These are phyloP conservation scores for Scutellaria barbata DNA, from an alignment of 257 asterid genomes.

Conservation along the genomic window DNA sequence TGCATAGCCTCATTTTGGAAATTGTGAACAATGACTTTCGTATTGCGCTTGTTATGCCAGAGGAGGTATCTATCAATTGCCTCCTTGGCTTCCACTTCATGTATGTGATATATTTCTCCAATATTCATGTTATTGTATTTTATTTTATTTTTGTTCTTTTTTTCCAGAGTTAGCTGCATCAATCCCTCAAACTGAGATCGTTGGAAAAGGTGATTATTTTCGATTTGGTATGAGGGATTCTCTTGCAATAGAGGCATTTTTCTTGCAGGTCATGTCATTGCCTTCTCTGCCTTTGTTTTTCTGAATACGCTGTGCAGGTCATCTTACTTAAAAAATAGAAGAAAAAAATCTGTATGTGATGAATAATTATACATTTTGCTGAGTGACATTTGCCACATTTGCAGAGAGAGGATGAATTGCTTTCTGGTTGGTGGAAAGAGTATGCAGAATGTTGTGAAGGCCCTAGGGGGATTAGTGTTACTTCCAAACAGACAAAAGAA, in stretches of 20 bases:
- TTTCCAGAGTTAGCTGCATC: slow-evolving; percentile 87
- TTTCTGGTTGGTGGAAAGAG: slow-evolving; percentile 95
- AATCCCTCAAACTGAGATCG: slow-evolving; percentile 77
- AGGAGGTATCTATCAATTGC: slow-evolving; percentile 19
- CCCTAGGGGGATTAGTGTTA: slow-evolving; percentile 55
- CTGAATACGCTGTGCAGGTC: slow-evolving; percentile 21
- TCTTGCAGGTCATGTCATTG: slow-evolving; percentile 73
- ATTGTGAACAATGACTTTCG: neutral
- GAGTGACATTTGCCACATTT: slow-evolving; percentile 25
- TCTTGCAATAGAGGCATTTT: slow-evolving; percentile 94
- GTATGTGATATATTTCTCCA: neutral
- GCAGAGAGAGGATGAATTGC: slow-evolving; percentile 92
- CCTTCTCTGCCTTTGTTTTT: slow-evolving; percentile 26
- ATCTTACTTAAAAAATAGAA: slow-evolving; percentile 15
- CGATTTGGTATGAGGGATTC: slow-evolving; percentile 99
- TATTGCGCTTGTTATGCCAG: slow-evolving; percentile 23
- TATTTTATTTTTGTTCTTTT: neutral
- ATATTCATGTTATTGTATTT: neutral
- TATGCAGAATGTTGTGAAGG: slow-evolving; percentile 96
- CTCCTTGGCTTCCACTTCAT: slow-evolving; percentile 14
- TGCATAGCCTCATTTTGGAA: neutral
- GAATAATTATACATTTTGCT: slow-evolving; percentile 21
- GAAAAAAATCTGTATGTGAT: neutral
- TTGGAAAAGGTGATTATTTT: slow-evolving; percentile 92
- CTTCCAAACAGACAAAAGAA: slow-evolving; percentile 35